Percentiles rank a stretch among this genome's conserved stretches.
Evolutionary conservation across 805 yeast genomes (phyloP).

Genomic region (Kodamaea fukazawae): DNA sequence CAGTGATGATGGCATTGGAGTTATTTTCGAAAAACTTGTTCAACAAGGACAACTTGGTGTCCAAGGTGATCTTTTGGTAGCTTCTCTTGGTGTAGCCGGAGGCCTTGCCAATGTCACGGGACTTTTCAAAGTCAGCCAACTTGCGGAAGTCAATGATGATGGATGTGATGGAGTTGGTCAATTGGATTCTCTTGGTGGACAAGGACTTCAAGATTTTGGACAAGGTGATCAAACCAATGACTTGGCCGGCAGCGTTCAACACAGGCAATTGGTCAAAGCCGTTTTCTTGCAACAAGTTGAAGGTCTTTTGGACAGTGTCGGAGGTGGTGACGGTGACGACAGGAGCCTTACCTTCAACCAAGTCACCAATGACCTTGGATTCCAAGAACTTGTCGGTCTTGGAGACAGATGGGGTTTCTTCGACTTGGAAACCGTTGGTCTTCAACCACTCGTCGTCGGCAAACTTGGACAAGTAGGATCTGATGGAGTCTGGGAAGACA

Average conservation of each 20-base stretch:
- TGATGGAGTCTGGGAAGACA: slow-evolving; percentile 80
- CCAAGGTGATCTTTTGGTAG: slow-evolving; percentile 62
- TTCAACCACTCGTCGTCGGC: slow-evolving; percentile 91
- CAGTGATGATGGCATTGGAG: slow-evolving; percentile 81
- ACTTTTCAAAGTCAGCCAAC: slow-evolving; percentile 63
- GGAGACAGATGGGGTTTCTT: slow-evolving; percentile 36
- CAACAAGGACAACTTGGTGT: slow-evolving; percentile 64
- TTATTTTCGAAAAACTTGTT: slow-evolving; percentile 80
- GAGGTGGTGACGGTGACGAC: slow-evolving; percentile 68
- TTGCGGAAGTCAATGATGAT: slow-evolving; percentile 75
- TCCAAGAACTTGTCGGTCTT: slow-evolving; percentile 43
- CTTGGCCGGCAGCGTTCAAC: slow-evolving; percentile 53
- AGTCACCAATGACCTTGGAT: slow-evolving; percentile 55
- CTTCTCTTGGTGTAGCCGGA: slow-evolving; percentile 59
- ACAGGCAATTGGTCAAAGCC: slow-evolving; percentile 89
- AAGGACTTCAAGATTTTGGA: slow-evolving; percentile 67
- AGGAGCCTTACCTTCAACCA: slow-evolving; percentile 64
- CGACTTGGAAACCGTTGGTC: slow-evolving; percentile 64
- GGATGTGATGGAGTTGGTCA: slow-evolving; percentile 53
- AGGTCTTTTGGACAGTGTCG: slow-evolving; percentile 61
- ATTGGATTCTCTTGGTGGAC: slow-evolving; percentile 56
- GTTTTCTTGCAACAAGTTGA: slow-evolving; percentile 66
- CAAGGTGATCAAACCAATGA: slow-evolving; percentile 74
- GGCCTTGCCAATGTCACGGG: slow-evolving; percentile 57
- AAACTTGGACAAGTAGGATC: slow-evolving; percentile 83